Evolutionary conservation across 2,329 filamentous ascomycete species (phyloP), one percentile per base, ranked within the genome.

Genomic region (Chrysosporium queenslandicum): DNA sequence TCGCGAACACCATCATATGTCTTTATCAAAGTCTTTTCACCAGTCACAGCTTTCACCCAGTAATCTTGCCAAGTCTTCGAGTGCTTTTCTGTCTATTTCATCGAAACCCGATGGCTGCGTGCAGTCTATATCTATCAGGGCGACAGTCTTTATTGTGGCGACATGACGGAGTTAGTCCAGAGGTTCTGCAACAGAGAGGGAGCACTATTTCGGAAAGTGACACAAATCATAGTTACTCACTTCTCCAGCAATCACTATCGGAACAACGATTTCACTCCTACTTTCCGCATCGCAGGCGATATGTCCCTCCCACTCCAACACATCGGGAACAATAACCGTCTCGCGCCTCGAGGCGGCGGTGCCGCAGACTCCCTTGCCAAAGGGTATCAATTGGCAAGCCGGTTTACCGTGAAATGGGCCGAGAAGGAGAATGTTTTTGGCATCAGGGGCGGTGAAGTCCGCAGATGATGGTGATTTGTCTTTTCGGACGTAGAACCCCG

Each of bases 201-300:
- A n/a, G n/a, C n/a, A n/a, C n/a, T n/a, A n/a, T n/a, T n/a, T n/a
- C n/a, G n/a, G n/a, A n/a, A n/a, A n/a, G n/a, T n/a, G n/a, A 42
- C 20, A 42, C 18, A 27, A 30, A 34, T n/a, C 5, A 2, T 16
- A 34, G 11, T n/a, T 42, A 34, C 68, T 59, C 51, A 70, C 69
- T 65, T 71, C 69, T 30, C 63, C 66, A 16, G 56, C 56, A n/a
- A 62, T 58, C 46, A 72, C 41, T 60, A 75, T 68, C 32, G 73
- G 73, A 41, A 75, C 72, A 12, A 75, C 73, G 60, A 76, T 72
- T 62, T 76, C 73, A 63, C 73, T 75, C 55, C 64, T 63, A 55
- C 68, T 74, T 34, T 72, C 71, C 9, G 67, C 68, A 58, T 75
- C 73, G 58, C 73, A 76, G 9, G 73, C 71, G 63, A 76, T 75